A percentile compares a stretch with the other conserved stretches of the same genome.
Conservation (phyloP, 75 land plant species). For the Larix kaempferi region DNA sequence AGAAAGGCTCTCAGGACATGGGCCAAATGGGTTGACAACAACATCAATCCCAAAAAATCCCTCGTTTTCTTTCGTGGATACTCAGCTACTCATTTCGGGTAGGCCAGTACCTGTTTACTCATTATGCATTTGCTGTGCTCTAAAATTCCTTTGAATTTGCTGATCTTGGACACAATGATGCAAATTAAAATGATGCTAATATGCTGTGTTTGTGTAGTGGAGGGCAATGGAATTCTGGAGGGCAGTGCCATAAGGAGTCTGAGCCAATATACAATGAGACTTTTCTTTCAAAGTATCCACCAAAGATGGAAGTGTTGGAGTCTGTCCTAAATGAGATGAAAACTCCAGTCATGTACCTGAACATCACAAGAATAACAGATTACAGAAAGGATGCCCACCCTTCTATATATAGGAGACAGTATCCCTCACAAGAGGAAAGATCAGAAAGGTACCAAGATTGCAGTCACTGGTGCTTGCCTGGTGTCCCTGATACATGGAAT, state of each 20-base stretch:
- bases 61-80: constrained; percentile 76
- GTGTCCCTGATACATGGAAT: constrained; percentile 41
- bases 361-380: constrained; percentile 74
- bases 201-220: constrained; percentile 39
- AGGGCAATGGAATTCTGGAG: constrained; percentile 89
- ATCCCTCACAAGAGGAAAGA: not conserved
- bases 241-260: constrained; percentile 62
- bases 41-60: constrained; percentile 51
- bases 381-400: constrained; percentile 70
- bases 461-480: constrained; percentile 37
- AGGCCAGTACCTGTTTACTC: not conserved
- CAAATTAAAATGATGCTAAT: not conserved
- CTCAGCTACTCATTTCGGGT: constrained; percentile 85
- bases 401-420: constrained; percentile 1
- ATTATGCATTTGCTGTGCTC: constrained; percentile 4
- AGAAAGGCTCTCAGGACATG: constrained; percentile 73
- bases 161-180: not conserved
- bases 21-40: constrained; percentile 77
- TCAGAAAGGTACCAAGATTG: constrained; percentile 23
- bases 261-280: constrained; percentile 65
- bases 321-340: constrained; percentile 48
- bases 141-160: not conserved
- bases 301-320: constrained; percentile 59
- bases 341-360: constrained; percentile 51
- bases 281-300: constrained; percentile 46